A percentile compares a stretch with the other conserved stretches of the same genome.
phyloP scores from a whole-genome alignment of 169 alveolate genomes.

The Hammondia hammondi region DNA sequence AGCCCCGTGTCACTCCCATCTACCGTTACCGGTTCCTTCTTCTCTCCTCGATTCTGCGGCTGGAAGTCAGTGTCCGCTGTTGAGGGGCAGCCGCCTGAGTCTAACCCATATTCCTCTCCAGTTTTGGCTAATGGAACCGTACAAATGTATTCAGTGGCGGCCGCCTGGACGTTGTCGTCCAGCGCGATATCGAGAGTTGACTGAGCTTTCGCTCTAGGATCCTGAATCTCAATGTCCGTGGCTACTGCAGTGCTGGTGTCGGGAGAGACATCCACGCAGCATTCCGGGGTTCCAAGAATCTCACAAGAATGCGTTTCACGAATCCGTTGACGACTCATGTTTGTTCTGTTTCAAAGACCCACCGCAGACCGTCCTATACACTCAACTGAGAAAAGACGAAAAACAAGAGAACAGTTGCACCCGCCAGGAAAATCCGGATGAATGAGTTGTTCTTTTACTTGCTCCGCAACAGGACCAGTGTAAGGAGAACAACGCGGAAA shows the following conservation, averaged over 20 bases:
- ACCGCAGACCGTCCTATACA: not conserved
- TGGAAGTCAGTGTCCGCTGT: not conserved
- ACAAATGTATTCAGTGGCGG: not conserved
- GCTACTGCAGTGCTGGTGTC: not conserved
- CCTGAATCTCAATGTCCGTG: not conserved
- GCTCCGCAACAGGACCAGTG: too few relatives aligned
- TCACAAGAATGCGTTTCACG: not conserved
- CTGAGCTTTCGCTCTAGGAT: not conserved
- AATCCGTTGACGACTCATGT: not conserved
- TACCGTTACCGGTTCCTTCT: too few relatives aligned
- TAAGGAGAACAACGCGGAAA: too few relatives aligned
- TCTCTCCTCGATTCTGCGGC: not conserved
- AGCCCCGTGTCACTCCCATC: too few relatives aligned
- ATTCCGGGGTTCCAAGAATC: not conserved
- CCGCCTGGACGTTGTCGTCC: not conserved
- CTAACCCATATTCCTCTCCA: not conserved
- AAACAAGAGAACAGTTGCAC: too few relatives aligned
- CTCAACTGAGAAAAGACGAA: not conserved
- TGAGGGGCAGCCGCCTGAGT: not conserved
- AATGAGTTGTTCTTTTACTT: too few relatives aligned
- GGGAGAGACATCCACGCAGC: not conserved
- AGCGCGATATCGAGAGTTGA: not conserved
- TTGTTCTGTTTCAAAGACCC: not conserved
- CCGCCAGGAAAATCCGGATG: too few relatives aligned
- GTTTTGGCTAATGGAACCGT: not conserved